Evolutionary conservation across 257 asterid genomes (phyloP).

Genomic region (Pogostemon cablin): DNA sequence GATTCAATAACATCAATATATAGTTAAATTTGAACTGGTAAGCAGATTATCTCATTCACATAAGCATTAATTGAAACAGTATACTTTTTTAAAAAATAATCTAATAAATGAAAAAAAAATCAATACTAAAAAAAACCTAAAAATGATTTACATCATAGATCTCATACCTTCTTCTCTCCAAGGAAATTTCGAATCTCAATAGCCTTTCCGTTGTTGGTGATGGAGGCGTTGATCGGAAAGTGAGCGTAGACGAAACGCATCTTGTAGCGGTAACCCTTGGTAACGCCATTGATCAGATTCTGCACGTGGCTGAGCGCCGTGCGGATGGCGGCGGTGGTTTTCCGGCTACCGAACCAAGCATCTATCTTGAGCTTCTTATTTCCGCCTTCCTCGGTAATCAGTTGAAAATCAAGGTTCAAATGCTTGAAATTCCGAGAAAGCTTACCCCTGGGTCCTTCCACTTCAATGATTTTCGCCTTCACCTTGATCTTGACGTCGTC

Average conservation of each 20-base stretch:
- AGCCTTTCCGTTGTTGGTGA: slow-evolving; percentile 45
- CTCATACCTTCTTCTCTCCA: slow-evolving; percentile 76
- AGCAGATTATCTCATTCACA: not conserved
- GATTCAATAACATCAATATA: not conserved
- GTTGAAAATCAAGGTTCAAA: slow-evolving; percentile 77
- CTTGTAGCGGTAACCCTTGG: slow-evolving; percentile 82
- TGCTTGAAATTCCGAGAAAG: slow-evolving; percentile 72
- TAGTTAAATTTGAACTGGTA: not conserved
- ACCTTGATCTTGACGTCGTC: slow-evolving; percentile 73
- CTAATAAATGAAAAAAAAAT: not conserved
- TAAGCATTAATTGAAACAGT: not conserved
- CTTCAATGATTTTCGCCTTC: slow-evolving; percentile 71
- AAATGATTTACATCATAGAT: not conserved
- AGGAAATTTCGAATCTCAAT: slow-evolving; percentile 91
- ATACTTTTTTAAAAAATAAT: not conserved
- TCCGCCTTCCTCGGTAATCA: slow-evolving; percentile 65
- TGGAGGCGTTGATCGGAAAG: slow-evolving; percentile 80
- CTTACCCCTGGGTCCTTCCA: slow-evolving; percentile 82
- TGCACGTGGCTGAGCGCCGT: slow-evolving; percentile 81
- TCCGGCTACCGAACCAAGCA: slow-evolving; percentile 84
- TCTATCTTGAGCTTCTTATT: slow-evolving; percentile 75
- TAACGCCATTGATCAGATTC: slow-evolving; percentile 76
- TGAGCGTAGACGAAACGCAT: slow-evolving; percentile 91
- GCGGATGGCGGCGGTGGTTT: slow-evolving; percentile 79
- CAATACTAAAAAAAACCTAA: not conserved